phyloP scores from a whole-genome alignment of 805 yeast genomes.

The Candida peoriensis region DNA sequence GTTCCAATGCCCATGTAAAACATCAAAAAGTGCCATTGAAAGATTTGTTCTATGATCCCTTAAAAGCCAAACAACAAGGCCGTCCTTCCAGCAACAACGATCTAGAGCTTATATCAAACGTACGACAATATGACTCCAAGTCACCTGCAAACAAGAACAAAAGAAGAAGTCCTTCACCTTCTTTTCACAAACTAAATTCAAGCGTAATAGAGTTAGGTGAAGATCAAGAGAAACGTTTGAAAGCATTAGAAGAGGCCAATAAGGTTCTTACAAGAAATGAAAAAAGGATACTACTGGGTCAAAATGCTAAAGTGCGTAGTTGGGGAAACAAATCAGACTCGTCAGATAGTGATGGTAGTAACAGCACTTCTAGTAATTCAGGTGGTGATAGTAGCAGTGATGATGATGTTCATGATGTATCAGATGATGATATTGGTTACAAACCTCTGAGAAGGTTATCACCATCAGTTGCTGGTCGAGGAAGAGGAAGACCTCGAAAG shows the following conservation, averaged over 20 bases:
- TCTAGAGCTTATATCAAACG: background rate
- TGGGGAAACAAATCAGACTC: too few relatives aligned
- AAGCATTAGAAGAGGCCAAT: background rate
- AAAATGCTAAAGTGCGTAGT: background rate
- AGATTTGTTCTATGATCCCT: too few relatives aligned
- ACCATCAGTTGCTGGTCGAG: background rate
- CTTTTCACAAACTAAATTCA: background rate
- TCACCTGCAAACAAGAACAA: too few relatives aligned
- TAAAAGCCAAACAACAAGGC: too few relatives aligned
- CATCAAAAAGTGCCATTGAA: too few relatives aligned
- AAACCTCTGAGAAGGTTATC: background rate
- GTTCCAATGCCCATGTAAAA: too few relatives aligned
- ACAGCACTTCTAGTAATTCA: background rate
- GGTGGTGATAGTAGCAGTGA: background rate
- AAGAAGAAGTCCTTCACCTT: background rate
- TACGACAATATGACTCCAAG: background rate
- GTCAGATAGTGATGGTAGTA: too few relatives aligned
- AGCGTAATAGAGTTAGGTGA: constrained; percentile 1
- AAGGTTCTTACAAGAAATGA: background rate
- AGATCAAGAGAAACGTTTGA: background rate
- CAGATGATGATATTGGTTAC: constrained; percentile 1
- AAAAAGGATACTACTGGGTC: background rate
- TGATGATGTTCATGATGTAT: background rate
- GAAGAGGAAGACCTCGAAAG: background rate
- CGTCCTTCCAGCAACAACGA: too few relatives aligned